Evolutionary conservation across 192 early-diverging fungal species (phyloP), one percentile per base, ranked within the genome.

Genomic region (Funneliformis geosporum): DNA sequence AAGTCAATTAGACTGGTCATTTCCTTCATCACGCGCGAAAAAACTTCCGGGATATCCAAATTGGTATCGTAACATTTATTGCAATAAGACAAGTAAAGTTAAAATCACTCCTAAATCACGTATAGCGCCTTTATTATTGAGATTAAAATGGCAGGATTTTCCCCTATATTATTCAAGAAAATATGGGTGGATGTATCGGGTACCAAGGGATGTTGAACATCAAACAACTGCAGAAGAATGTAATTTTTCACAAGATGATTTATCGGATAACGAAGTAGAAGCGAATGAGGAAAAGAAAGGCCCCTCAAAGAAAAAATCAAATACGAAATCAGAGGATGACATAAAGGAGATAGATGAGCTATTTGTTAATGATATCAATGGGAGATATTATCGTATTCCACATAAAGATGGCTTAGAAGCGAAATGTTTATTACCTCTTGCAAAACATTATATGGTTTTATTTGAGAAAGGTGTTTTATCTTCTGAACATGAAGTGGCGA

Each of bases 51-150:
- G 90, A 1, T 85, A 88, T 25, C 94, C 95, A 16, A 78, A 91
- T 62, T 96, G 97, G 97, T 97, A 93, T 83, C 84, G 91, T 25
- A 93, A 93, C 44, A 87, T 95, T 44, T 97, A 92, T 87, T 88
- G 92, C 79, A 69, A 78, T 27, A 89, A 88, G 76, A 60, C 79
- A 1, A 78, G 87, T 23, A 84, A 84, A 40, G 80, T 96, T 43
- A 91, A 90, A 39, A 82, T 99, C 16, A 88, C 94, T 0, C 86
- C 89, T 33, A 89, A 92, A 77, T 91, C 92, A 50, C 88, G 95
- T 8, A 81, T 92, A 12, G 88, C 93, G 8, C 96, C 98, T 28
- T 89, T 97, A 44, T 79, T 98, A 65, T 88, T 99, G 23, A 87
- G 88, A 60, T 87, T 98, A 7, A 89, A 93, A 71, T 98, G 97